Conservation (phyloP, 306 rosid genomes). For the Begonia peltatifolia region DNA sequence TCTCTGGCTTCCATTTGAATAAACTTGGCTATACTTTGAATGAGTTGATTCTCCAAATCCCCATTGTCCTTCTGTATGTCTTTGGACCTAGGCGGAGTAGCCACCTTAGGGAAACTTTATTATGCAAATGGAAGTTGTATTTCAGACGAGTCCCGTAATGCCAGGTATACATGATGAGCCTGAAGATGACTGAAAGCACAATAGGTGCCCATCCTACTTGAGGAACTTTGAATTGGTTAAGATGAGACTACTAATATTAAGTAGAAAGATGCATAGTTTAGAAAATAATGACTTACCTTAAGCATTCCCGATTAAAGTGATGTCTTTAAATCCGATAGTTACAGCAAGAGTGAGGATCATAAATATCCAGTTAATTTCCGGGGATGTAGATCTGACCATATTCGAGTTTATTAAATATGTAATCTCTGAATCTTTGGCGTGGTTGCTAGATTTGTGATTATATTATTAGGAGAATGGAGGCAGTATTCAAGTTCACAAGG, state of each 20-base stretch:
- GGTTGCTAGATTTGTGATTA: no score
- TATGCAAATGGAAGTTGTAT: slow-evolving; percentile 64
- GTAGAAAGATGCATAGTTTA: not conserved
- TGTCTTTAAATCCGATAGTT: slow-evolving; percentile 75
- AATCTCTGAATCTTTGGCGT: no score
- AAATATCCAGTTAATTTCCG: slow-evolving; percentile 86
- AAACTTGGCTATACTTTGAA: slow-evolving; percentile 72
- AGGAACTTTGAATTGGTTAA: slow-evolving; percentile 22
- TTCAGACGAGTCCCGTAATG: slow-evolving; percentile 67
- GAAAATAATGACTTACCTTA: slow-evolving; percentile 37
- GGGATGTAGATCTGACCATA: slow-evolving; percentile 86
- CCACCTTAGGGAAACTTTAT: slow-evolving; percentile 83
- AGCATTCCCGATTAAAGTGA: slow-evolving; percentile 72
- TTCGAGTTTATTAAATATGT: no score
- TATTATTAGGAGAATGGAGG: not conserved
- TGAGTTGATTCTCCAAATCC: slow-evolving; percentile 67
- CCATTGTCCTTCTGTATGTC: slow-evolving; percentile 72
- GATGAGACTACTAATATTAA: not conserved
- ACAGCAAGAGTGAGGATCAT: slow-evolving; percentile 76
- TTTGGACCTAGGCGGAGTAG: slow-evolving; percentile 72
- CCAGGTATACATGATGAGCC: slow-evolving; percentile 69
- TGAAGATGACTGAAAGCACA: slow-evolving; percentile 48
- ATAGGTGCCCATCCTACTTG: slow-evolving; percentile 93
- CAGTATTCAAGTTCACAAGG: no score
- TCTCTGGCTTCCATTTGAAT: slow-evolving; percentile 74